Evolutionary conservation across 257 asterid genomes (phyloP), one percentile per base, ranked within the genome.

Genomic region (Jaltomata sinuosa): DNA sequence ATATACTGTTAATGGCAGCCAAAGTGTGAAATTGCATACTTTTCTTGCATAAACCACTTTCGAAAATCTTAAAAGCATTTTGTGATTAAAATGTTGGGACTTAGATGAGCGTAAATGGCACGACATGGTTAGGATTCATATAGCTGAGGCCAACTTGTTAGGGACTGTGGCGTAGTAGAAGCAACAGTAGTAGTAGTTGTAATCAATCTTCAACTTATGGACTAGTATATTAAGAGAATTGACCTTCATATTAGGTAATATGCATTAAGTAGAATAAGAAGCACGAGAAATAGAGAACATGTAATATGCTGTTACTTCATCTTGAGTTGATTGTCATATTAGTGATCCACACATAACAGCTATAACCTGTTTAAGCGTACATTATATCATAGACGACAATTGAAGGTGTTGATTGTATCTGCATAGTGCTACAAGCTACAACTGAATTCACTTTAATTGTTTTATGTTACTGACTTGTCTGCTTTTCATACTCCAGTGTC

Each of bases 401-500:
- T 80, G 68, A 42, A 47, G 34, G 74, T 36, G 34, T 62, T 57
- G 22, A n/a, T 36, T 36, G 9, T 57, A 4, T 45, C 59, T 59
- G 14, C 19, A 59, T 59, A 18, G 76, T 22, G 52, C 57, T 81
- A 81, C 84, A 15, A 36, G 10, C 77, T 40, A 27, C 27, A 15
- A 15, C 72, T 47, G 18, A 19, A 40, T 38, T 81, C 57, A 16
- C 12, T 2, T 40, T 8, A 53, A 36, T 31, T 49, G 34, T 25
- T 45, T 45, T 9, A 25, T 74, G 14, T 52, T 79, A 65, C 54
- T 82, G 40, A 15, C 86, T 47, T 84, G 59, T 82, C 27, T 82
- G 81, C 76, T 55, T 54, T 82, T 83, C 72, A 85, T 47, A 11
- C 12, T 84, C 86, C 89, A 93, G 98, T 94, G 74, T 81, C 93